A percentile compares a stretch with the other conserved stretches of the same genome.
phyloP scores from a whole-genome alignment of 257 asterid species.

The Penstemon eatonii region DNA sequence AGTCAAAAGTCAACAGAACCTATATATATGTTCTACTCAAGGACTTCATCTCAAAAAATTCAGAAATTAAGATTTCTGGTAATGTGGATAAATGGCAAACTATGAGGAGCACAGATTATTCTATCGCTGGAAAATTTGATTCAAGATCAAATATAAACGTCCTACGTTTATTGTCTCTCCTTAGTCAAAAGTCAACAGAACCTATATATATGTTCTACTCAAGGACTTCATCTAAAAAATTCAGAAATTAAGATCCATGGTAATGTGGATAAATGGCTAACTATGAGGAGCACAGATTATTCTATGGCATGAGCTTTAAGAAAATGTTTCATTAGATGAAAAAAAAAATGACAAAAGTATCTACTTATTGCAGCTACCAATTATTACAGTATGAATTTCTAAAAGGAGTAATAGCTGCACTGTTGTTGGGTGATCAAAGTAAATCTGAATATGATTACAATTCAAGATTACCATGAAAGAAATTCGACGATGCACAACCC shows the following conservation, averaged over 20 bases:
- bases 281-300: slow-evolving; percentile 10
- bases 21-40: background rate
- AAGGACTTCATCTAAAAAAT: slow-evolving; percentile 3
- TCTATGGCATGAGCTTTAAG: background rate
- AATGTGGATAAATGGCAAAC: background rate
- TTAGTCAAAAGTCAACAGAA: slow-evolving; percentile 1
- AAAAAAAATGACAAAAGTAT: background rate
- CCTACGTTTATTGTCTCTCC: background rate
- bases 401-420: no score
- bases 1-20: background rate
- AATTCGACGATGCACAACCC: background rate
- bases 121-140: background rate
- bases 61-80: slow-evolving; percentile 5
- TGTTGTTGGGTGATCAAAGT: no score
- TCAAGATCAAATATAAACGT: background rate
- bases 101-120: slow-evolving; percentile 9
- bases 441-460: background rate
- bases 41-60: slow-evolving; percentile 3
- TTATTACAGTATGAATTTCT: no score
- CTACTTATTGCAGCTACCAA: background rate
- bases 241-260: slow-evolving; percentile 2
- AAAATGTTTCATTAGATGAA: background rate
- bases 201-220: background rate
- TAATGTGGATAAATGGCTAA: background rate
- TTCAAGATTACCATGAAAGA: background rate